These are phyloP conservation scores for Trichophyton verrucosum DNA, from an alignment of 2,329 filamentous ascomycete genomes.

Conservation along the genomic window DNA sequence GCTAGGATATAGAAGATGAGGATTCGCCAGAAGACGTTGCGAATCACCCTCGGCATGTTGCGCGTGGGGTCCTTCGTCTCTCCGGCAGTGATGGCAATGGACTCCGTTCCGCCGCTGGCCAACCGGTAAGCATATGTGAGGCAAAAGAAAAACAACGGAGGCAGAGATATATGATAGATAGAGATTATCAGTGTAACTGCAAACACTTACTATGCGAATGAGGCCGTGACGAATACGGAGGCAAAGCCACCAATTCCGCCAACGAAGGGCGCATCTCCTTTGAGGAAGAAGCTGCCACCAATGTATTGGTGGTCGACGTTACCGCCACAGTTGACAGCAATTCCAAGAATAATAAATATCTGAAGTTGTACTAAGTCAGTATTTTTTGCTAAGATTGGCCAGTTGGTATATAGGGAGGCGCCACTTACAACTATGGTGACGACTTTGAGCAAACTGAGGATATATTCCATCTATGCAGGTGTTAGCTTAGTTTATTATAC, in stretches of 20 bases:
- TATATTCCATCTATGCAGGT: conserved; percentile 27
- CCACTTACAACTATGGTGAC: conserved; percentile 29
- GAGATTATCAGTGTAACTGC: background rate
- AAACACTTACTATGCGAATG: conserved; percentile 42
- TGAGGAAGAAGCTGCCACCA: conserved; percentile 46
- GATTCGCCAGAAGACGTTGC: conserved; percentile 54
- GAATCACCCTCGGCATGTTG: conserved; percentile 50
- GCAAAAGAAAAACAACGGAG: conserved; percentile 8
- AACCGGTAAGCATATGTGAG: background rate
- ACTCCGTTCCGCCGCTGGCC: conserved; percentile 46
- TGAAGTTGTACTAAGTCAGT: conserved; percentile 15
- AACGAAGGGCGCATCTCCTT: conserved; percentile 51
- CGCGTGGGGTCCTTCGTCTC: conserved; percentile 52
- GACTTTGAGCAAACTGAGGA: conserved; percentile 32
- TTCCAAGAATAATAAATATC: conserved; percentile 52
- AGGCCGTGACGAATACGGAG: conserved; percentile 51
- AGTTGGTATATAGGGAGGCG: conserved; percentile 18
- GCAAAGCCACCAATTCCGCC: conserved; percentile 54
- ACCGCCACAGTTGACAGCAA: conserved; percentile 47
- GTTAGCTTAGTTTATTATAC: background rate
- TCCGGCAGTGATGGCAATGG: conserved; percentile 53
- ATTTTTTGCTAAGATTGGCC: background rate
- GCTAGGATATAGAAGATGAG: conserved; percentile 43
- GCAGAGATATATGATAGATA: background rate
- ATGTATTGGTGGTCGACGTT: conserved; percentile 45